A percentile compares a stretch with the other conserved stretches of the same genome.
Evolutionary conservation across 2,329 filamentous ascomycete species (phyloP).

Genomic region (Magnaporthiopsis rhizophila): DNA sequence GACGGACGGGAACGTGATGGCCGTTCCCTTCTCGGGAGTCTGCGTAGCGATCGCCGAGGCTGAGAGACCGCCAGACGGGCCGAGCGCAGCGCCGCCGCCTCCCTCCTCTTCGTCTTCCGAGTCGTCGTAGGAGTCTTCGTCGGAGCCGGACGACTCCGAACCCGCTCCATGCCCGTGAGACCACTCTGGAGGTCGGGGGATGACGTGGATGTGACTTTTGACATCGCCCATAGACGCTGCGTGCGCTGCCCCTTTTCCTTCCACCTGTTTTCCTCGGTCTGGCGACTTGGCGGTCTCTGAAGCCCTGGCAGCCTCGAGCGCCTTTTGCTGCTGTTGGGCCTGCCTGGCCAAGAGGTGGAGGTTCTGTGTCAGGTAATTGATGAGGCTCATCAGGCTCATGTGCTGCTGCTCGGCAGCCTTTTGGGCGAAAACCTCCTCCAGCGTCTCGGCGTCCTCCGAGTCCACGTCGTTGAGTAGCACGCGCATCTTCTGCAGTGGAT

Average conservation of each 20-base stretch:
- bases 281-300: slow-evolving; percentile 11
- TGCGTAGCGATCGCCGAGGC: slow-evolving; percentile 18
- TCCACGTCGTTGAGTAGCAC: slow-evolving; percentile 59
- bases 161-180: slow-evolving; percentile 34
- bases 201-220: slow-evolving; percentile 59
- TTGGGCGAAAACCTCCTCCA: slow-evolving; percentile 58
- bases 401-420: slow-evolving; percentile 48
- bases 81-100: slow-evolving; percentile 26
- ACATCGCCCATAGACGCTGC: slow-evolving; percentile 29
- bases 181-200: slow-evolving; percentile 76
- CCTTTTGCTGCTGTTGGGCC: slow-evolving; percentile 20
- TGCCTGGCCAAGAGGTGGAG: slow-evolving; percentile 59
- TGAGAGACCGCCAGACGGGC: slow-evolving; percentile 18
- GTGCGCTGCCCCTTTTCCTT: slow-evolving; percentile 16
- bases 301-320: slow-evolving; percentile 12
- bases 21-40: slow-evolving; percentile 58
- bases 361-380: slow-evolving; percentile 69
- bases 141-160: slow-evolving; percentile 30
- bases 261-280: background rate
- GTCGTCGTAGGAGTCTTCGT: slow-evolving; percentile 34
- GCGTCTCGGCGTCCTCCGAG: slow-evolving; percentile 48
- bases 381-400: slow-evolving; percentile 60
- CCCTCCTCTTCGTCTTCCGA: slow-evolving; percentile 31
- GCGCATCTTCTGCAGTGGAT: slow-evolving; percentile 61
- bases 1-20: slow-evolving; percentile 68